phyloP scores from a whole-genome alignment of 2,329 filamentous ascomycete species.

The Pseudogymnoascus sp. region DNA sequence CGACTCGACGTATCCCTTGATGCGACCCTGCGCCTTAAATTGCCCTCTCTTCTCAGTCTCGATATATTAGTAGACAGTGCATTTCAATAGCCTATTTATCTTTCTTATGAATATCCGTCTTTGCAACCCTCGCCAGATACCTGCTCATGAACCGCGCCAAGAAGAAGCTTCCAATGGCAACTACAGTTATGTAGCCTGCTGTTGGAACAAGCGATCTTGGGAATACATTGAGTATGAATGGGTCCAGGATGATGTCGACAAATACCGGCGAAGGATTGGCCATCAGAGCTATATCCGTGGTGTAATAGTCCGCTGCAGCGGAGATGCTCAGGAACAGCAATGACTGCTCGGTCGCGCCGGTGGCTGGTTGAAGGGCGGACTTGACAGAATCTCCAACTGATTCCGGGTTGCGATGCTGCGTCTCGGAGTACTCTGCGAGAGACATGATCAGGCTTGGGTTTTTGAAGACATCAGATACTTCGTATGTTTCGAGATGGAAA shows the following conservation, averaged over 20 bases:
- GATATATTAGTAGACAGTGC: background rate
- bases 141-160: conserved; percentile 22
- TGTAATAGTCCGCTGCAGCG: conserved; percentile 79
- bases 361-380: conserved; percentile 12
- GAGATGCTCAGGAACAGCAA: conserved; percentile 53
- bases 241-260: conserved; percentile 79
- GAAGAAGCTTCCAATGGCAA: conserved; percentile 40
- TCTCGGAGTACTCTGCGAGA: conserved; percentile 53
- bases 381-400: conserved; percentile 14
- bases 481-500: conserved; percentile 62
- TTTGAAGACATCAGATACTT: conserved; percentile 53
- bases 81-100: background rate
- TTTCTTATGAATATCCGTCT: background rate
- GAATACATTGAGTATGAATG: conserved; percentile 71
- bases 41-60: no score
- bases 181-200: conserved; percentile 55
- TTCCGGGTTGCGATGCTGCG: conserved; percentile 33
- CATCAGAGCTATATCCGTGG: conserved; percentile 69
- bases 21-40: background rate
- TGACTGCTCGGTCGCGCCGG: conserved; percentile 16
- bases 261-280: conserved; percentile 61
- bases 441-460: conserved; percentile 57
- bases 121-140: conserved; percentile 18
- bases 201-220: conserved; percentile 72
- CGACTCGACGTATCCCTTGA: background rate